Percentiles rank a stretch among this genome's conserved stretches.
Conservation (phyloP, 2,329 filamentous ascomycete species). For the Aspergillus hiratsukae region DNA sequence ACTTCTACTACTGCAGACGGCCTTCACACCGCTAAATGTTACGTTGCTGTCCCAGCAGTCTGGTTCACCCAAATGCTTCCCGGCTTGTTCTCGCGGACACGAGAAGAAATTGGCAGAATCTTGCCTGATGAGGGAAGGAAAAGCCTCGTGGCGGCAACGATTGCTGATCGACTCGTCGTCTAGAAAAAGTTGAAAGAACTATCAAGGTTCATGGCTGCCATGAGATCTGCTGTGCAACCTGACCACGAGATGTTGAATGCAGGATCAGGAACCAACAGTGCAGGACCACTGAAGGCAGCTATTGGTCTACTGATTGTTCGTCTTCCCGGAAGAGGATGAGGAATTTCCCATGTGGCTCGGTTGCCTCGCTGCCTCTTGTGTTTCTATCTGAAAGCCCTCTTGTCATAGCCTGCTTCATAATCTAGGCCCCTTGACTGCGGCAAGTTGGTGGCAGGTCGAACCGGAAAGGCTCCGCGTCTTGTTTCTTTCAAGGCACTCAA, state of each 20-base stretch:
- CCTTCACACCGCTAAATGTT: slow-evolving; percentile 11
- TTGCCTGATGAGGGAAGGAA: not conserved
- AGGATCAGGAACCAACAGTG: slow-evolving; percentile 7
- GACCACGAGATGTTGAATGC: slow-evolving; percentile 2
- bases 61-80: slow-evolving; percentile 11
- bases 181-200: not conserved
- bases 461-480: slow-evolving; percentile 3
- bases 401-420: not conserved
- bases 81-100: not conserved
- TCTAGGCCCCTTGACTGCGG: not conserved
- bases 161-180: not conserved
- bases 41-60: slow-evolving; percentile 11
- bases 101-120: not conserved
- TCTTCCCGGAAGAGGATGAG: not conserved
- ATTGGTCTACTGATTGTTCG: slow-evolving; percentile 5
- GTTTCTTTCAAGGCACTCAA: slow-evolving; percentile 8
- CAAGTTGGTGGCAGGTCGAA: slow-evolving; percentile 3
- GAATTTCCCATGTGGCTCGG: not conserved
- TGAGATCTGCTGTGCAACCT: slow-evolving; percentile 2
- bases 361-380: not conserved
- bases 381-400: not conserved
- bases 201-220: not conserved
- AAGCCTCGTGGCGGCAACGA: not conserved
- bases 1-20: not conserved
- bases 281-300: not conserved